These are phyloP conservation scores for Solanum dulcamara DNA, from an alignment of 257 asterid genomes.

Conservation along the genomic window DNA sequence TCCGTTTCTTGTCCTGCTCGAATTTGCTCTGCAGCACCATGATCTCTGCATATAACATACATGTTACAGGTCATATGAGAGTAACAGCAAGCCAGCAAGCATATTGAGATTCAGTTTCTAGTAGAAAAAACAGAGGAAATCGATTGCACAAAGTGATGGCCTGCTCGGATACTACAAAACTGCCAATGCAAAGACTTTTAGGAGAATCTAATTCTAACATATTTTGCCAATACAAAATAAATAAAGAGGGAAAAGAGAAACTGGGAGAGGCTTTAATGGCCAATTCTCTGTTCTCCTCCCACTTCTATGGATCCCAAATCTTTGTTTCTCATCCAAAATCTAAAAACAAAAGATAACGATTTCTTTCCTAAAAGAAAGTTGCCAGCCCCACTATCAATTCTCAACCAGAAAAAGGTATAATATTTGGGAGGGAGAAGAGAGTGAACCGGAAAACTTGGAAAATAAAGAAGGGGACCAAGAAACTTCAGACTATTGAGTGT, in stretches of 20 bases:
- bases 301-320: neutral
- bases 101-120: neutral
- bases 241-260: neutral
- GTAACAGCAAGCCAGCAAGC: neutral
- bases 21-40: slow-evolving; percentile 84
- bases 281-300: neutral
- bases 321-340: neutral
- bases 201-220: neutral
- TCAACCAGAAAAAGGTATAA: neutral
- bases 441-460: neutral
- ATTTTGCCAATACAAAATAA: neutral
- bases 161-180: neutral
- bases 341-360: neutral
- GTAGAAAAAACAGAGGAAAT: neutral
- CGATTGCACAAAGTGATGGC: neutral
- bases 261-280: neutral
- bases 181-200: neutral
- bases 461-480: neutral
- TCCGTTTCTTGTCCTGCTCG: slow-evolving; percentile 83
- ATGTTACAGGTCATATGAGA: neutral
- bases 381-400: neutral
- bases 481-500: neutral
- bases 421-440: neutral
- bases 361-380: neutral
- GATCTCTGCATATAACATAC: slow-evolving; percentile 39